A percentile compares a stretch with the other conserved stretches of the same genome.
Evolutionary conservation across 768 basidiomycete genomes (phyloP).

Genomic region (Pulveroboletus sp.): DNA sequence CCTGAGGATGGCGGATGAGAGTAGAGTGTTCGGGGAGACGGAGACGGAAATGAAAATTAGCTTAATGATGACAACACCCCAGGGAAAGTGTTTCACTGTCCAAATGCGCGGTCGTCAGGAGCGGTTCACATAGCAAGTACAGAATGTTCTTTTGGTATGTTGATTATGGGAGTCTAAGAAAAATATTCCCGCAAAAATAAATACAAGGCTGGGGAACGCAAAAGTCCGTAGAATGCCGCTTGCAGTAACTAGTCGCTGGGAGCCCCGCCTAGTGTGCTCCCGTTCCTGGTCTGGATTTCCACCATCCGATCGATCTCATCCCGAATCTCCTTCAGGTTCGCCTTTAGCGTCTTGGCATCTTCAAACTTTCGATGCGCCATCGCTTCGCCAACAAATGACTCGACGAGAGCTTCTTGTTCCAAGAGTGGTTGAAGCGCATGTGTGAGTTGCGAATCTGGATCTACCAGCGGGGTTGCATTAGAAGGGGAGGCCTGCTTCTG

Average conservation of each 20-base stretch:
- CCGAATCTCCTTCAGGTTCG: constrained; percentile 77
- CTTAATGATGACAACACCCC: no score
- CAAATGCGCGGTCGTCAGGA: no score
- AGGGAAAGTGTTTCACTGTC: no score
- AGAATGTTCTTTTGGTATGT: no score
- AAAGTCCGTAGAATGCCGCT: background rate
- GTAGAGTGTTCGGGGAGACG: no score
- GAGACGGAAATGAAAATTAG: no score
- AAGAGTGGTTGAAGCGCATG: constrained; percentile 78
- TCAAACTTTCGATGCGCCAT: constrained; percentile 90
- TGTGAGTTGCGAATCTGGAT: constrained; percentile 68
- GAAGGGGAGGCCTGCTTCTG: constrained; percentile 26
- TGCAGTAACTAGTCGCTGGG: background rate
- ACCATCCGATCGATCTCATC: constrained; percentile 74
- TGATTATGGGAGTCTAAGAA: background rate
- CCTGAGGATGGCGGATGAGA: no score
- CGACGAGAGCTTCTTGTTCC: constrained; percentile 90
- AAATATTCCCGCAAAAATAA: background rate
- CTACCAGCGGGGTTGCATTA: constrained; percentile 34
- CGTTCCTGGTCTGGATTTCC: constrained; percentile 25
- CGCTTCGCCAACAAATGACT: constrained; percentile 88
- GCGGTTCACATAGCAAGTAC: no score
- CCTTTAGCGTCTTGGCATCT: constrained; percentile 81
- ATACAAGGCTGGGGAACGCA: background rate
- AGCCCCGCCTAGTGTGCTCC: background rate